Evolutionary conservation across 805 yeast species (phyloP).

Genomic region (Lipomyces spencermartinsiae): DNA sequence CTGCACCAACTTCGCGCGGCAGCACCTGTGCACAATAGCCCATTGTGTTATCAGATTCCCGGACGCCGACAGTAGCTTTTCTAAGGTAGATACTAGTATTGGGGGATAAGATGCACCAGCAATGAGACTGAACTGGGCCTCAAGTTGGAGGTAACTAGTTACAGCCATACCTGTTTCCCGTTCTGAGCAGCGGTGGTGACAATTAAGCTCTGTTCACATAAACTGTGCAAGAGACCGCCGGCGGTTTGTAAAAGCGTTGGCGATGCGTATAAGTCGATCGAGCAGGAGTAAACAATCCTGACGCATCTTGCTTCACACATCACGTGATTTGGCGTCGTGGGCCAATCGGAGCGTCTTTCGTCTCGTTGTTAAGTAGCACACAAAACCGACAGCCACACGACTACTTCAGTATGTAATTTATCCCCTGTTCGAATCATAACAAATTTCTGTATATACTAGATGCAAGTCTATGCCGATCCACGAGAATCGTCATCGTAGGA

Average conservation of each 20-base stretch:
- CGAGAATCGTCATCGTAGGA: too few species aligned
- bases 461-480: too few species aligned
- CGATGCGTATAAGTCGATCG: too few species aligned
- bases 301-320: not conserved
- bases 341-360: too few species aligned
- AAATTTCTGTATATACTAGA: too few species aligned
- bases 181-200: not conserved
- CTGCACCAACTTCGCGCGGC: slow-evolving; percentile 4
- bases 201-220: not conserved
- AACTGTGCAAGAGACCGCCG: too few species aligned
- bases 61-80: not conserved
- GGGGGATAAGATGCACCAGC: not conserved
- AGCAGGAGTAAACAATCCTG: not conserved
- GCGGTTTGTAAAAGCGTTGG: too few species aligned
- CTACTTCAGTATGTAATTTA: too few species aligned
- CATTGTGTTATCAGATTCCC: not conserved
- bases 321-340: too few species aligned
- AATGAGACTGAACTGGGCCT: slow-evolving; percentile 1
- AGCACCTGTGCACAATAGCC: slow-evolving; percentile 10
- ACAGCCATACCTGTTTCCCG: not conserved
- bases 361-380: too few species aligned
- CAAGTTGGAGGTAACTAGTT: not conserved
- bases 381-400: too few species aligned
- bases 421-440: too few species aligned
- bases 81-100: not conserved